A percentile compares a stretch with the other conserved stretches of the same genome.
These are phyloP conservation scores for Salicornia ramosissima DNA, from an alignment of 148 eudicot genomes.

Conservation along the genomic window DNA sequence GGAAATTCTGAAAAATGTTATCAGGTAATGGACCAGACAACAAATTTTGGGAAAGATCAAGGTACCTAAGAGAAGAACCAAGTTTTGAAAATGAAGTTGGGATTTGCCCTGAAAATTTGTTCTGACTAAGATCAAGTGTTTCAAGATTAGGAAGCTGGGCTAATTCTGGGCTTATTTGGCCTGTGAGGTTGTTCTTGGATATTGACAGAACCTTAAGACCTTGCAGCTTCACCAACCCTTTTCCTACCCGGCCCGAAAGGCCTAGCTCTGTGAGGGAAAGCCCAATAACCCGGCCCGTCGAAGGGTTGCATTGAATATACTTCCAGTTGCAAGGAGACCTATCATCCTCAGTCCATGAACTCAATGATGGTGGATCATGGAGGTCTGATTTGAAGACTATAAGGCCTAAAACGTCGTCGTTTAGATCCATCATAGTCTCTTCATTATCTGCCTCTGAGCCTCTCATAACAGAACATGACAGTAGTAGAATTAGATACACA, in stretches of 20 bases:
- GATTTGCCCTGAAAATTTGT: constrained; percentile 52
- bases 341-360: constrained; percentile 85
- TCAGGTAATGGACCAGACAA: constrained; percentile 63
- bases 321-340: constrained; percentile 83
- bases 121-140: constrained; percentile 64
- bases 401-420: constrained; percentile 88
- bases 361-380: constrained; percentile 45
- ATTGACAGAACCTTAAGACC: constrained; percentile 50
- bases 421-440: constrained; percentile 30
- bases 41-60: constrained; percentile 62
- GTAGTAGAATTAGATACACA: constrained; percentile 22
- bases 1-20: constrained; percentile 35
- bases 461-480: constrained; percentile 16
- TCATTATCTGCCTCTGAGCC: constrained; percentile 13
- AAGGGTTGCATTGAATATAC: constrained; percentile 55
- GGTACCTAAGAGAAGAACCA: constrained; percentile 39
- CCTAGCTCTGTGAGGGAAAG: constrained; percentile 45
- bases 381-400: constrained; percentile 83
- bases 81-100: constrained; percentile 30
- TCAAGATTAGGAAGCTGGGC: constrained; percentile 40
- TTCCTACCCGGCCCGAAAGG: constrained; percentile 70
- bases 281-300: constrained; percentile 44
- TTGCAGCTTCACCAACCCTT: constrained; percentile 63
- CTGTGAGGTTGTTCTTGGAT: constrained; percentile 57
- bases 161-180: constrained; percentile 43